A percentile compares a stretch with the other conserved stretches of the same genome.
Evolutionary conservation across 768 basidiomycete genomes (phyloP).

Genomic region (Aureoboletus auriporus): DNA sequence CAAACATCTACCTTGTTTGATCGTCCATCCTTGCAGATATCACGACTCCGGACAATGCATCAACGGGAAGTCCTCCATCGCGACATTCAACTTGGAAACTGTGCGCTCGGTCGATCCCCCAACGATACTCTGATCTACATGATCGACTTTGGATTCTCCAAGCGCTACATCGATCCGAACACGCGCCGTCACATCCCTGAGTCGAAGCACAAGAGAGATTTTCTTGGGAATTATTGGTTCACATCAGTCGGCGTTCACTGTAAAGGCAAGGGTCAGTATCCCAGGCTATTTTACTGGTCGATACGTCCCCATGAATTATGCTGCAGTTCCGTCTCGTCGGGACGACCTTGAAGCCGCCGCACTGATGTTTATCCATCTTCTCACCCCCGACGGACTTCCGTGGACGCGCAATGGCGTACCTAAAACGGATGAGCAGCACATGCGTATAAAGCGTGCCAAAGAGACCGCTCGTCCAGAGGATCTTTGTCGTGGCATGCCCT

Average conservation of each 20-base stretch:
- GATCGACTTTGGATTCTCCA: slow-evolving; percentile 87
- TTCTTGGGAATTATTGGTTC: slow-evolving; percentile 86
- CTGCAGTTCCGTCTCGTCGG: slow-evolving; percentile 67
- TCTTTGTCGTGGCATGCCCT: slow-evolving; percentile 64
- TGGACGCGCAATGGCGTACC: slow-evolving; percentile 85
- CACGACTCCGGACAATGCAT: slow-evolving; percentile 75
- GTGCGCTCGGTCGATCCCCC: slow-evolving; percentile 57
- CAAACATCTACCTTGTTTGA: slow-evolving; percentile 4
- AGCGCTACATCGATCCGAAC: slow-evolving; percentile 63
- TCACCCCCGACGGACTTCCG: slow-evolving; percentile 69
- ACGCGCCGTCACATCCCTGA: slow-evolving; percentile 72
- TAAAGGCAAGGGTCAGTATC: slow-evolving; percentile 57
- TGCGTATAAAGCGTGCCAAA: slow-evolving; percentile 63
- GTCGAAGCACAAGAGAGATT: slow-evolving; percentile 62
- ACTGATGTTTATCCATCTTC: slow-evolving; percentile 75
- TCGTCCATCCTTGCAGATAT: slow-evolving; percentile 44
- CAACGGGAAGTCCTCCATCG: slow-evolving; percentile 67
- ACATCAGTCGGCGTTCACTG: slow-evolving; percentile 77
- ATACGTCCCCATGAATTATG: slow-evolving; percentile 19
- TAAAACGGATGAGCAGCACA: slow-evolving; percentile 61
- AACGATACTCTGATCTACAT: slow-evolving; percentile 64
- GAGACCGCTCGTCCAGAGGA: slow-evolving; percentile 55
- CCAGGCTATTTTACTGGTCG: slow-evolving; percentile 7
- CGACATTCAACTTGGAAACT: slow-evolving; percentile 79
- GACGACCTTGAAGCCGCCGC: slow-evolving; percentile 78